Conservation (phyloP, 1,284 basidiomycete genomes). For the Blastosporella zonata region DNA sequence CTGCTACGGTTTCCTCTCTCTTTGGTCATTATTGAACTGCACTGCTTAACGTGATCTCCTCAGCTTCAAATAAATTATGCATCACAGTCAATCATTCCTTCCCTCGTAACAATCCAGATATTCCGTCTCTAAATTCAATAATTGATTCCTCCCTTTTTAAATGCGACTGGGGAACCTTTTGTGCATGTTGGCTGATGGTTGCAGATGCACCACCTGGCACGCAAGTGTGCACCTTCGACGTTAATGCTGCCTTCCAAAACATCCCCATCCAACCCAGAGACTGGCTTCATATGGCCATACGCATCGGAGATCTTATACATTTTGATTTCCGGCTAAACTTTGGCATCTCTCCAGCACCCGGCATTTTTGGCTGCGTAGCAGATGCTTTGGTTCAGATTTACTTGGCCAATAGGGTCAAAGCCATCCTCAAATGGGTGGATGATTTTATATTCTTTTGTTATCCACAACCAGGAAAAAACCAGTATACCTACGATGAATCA, state of each 20-base stretch:
- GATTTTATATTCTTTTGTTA: neutral
- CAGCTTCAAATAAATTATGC: too few species aligned
- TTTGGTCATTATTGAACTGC: too few species aligned
- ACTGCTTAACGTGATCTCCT: too few species aligned
- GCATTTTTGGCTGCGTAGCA: conserved; percentile 1
- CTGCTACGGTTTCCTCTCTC: too few species aligned
- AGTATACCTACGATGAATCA: neutral
- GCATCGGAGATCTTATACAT: neutral
- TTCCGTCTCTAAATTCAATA: neutral
- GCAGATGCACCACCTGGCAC: conserved; percentile 3
- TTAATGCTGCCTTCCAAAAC: conserved; percentile 6
- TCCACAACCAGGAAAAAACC: neutral
- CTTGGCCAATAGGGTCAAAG: neutral
- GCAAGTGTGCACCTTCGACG: conserved; percentile 2
- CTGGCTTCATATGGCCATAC: neutral
- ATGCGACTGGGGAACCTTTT: conserved; percentile 13
- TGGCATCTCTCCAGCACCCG: neutral
- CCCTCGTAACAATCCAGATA: neutral
- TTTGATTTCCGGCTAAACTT: conserved; percentile 5
- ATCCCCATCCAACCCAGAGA: neutral
- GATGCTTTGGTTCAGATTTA: conserved; percentile 1
- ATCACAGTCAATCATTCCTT: neutral
- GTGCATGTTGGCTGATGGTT: conserved; percentile 5
- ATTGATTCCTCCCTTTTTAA: conserved; percentile 7
- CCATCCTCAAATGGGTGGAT: neutral